A percentile compares a stretch with the other conserved stretches of the same genome.
Evolutionary conservation across 129 eudicot genomes (phyloP).

Genomic region (Helianthus annuus): DNA sequence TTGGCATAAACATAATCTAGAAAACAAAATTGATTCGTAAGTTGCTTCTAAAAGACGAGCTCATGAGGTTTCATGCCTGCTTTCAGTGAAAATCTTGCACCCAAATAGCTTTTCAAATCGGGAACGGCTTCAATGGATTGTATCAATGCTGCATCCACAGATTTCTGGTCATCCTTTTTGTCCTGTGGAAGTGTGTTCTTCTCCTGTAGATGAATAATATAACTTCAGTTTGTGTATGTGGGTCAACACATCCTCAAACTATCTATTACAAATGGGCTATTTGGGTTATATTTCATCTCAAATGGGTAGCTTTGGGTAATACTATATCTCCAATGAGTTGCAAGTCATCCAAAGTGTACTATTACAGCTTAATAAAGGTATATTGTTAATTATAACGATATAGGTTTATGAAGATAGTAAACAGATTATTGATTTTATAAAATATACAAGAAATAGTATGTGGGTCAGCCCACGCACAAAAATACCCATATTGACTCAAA

Average conservation of each 20-base stretch:
- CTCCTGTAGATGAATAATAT: slow-evolving; percentile 31
- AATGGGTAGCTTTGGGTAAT: background rate
- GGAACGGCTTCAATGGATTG: slow-evolving; percentile 56
- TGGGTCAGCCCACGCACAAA: background rate
- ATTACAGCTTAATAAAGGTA: background rate
- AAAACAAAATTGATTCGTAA: slow-evolving; percentile 25
- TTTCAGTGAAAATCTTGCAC: slow-evolving; percentile 65
- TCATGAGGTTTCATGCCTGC: slow-evolving; percentile 73
- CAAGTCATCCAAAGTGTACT: background rate
- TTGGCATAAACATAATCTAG: slow-evolving; percentile 17
- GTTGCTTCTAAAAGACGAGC: slow-evolving; percentile 49
- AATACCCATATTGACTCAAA: background rate
- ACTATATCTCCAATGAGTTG: background rate
- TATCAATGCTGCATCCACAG: slow-evolving; percentile 53
- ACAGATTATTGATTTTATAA: background rate
- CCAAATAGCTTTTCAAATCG: slow-evolving; percentile 61
- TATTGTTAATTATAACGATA: background rate
- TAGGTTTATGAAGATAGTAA: background rate
- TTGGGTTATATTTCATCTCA: background rate
- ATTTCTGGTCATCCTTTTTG: slow-evolving; percentile 70
- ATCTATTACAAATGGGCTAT: background rate
- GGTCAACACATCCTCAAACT: background rate
- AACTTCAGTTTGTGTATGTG: background rate
- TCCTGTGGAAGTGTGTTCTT: slow-evolving; percentile 53
- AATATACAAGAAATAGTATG: background rate